These are phyloP conservation scores for Podospora bellae-mahoneyi DNA, from an alignment of 495 filamentous ascomycete species.

Conservation along the genomic window DNA sequence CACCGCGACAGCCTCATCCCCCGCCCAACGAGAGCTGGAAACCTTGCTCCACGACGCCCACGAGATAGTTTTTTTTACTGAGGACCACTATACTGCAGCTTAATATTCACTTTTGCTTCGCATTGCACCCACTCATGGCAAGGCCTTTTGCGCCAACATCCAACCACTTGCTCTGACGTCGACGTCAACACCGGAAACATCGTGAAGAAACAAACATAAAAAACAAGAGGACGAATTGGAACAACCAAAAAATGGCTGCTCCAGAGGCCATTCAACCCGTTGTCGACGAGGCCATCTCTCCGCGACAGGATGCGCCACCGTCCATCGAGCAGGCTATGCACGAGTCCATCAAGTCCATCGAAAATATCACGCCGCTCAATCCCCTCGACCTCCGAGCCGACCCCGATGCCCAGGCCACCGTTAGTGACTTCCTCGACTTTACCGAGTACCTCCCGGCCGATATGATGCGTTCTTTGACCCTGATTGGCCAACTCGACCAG, in stretches of 20 bases:
- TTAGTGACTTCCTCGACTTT: slow-evolving; percentile 93
- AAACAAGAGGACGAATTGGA: background rate
- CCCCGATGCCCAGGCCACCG: slow-evolving; percentile 89
- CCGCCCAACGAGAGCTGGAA: background rate
- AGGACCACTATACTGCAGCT: background rate
- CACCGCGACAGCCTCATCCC: background rate
- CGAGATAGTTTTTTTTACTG: background rate
- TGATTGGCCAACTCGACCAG: slow-evolving; percentile 79
- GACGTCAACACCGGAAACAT: background rate
- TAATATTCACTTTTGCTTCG: background rate
- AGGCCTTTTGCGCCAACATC: background rate
- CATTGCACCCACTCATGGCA: background rate
- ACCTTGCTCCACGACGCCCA: background rate
- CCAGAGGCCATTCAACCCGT: slow-evolving; percentile 24
- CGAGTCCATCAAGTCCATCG: slow-evolving; percentile 21
- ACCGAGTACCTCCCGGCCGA: slow-evolving; percentile 96
- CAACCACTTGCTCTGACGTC: background rate
- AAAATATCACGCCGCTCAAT: slow-evolving; percentile 31
- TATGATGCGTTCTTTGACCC: slow-evolving; percentile 80
- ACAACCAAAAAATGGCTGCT: slow-evolving; percentile 16
- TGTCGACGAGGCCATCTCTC: slow-evolving; percentile 39
- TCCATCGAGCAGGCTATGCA: slow-evolving; percentile 32
- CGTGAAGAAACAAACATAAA: background rate
- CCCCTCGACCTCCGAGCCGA: slow-evolving; percentile 53
- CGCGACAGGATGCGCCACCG: slow-evolving; percentile 31